Evolutionary conservation across 768 basidiomycete genomes (phyloP), one percentile per base, ranked within the genome.

Genomic region (Leccinum subtestaceum): DNA sequence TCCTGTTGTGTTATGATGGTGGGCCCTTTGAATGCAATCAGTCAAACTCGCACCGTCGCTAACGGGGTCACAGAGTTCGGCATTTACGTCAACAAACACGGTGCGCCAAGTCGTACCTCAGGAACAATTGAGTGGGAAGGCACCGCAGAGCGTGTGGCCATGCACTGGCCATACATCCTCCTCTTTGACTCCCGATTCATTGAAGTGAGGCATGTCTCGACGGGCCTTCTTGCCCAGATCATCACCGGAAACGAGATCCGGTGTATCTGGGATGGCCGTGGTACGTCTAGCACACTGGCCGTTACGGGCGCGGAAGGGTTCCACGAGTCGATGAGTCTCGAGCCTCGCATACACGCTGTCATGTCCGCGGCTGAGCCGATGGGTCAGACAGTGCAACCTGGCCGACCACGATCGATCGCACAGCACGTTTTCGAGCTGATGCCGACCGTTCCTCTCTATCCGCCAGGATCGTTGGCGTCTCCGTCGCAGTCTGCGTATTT

Each of bases 51-150:
- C 47, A 51, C 29, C 50, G 8, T 53, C n/a, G 57, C 52, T 59
- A 23, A 67, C 21, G 13, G 56, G 59, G 45, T 58, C 23, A 5
- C 62, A 92, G 92, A 94, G 72, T 95, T 97, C 60, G 95, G 94
- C 11, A 80, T 97, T 40, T 96, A 91, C 66, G 94, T 97, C 29
- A 87, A 95, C 72, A 87, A 91, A 38, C 91, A 94, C 59, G 95
- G 95, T n/a, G 86, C 89, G 56, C 91, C 92, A 1, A 90, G 86
- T 64, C 85, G 92, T 31, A 65, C 75, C 6, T 76, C 81, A 17
- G 82, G 84, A 19, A 86, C 86, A 5, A 89, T 97, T 56, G 95
- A 98, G 72, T 98, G 94, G 93, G 95, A 98, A 72, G 93, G 94
- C 17, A 88, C 84, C 0, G 93, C 92, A 0, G 92, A 95, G 63